Evolutionary conservation across 169 alveolate genomes (phyloP).

Genomic region (Plasmodium fragile): DNA sequence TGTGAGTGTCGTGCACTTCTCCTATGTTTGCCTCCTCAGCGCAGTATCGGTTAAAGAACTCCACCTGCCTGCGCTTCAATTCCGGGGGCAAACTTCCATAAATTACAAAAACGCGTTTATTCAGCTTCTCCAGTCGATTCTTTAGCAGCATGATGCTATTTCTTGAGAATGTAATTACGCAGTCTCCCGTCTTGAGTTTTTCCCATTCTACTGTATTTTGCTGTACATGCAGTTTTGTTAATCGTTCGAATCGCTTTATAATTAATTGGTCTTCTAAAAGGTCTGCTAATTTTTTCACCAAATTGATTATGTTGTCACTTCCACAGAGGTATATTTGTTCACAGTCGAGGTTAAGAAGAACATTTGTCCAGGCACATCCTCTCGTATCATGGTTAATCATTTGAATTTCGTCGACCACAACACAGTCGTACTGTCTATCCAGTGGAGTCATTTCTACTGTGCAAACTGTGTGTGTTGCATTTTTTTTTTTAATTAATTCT

Average conservation of each 20-base stretch:
- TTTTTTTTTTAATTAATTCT: slow-evolving; percentile 77
- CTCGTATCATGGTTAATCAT: slow-evolving; percentile 90
- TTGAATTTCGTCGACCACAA: slow-evolving; percentile 94
- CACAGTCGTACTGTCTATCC: slow-evolving; percentile 87
- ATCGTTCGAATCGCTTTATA: slow-evolving; percentile 76
- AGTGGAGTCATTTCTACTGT: slow-evolving; percentile 92
- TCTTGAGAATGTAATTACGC: slow-evolving; percentile 91
- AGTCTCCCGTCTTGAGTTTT: slow-evolving; percentile 92
- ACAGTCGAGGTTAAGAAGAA: slow-evolving; percentile 89
- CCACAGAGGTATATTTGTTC: slow-evolving; percentile 73
- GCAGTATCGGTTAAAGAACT: slow-evolving; percentile 73
- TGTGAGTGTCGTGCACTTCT: not conserved
- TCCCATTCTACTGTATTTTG: slow-evolving; percentile 77
- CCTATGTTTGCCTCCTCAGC: not conserved
- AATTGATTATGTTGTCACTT: slow-evolving; percentile 31
- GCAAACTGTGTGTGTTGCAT: slow-evolving; percentile 89
- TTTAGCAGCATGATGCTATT: slow-evolving; percentile 80
- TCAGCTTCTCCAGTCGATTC: slow-evolving; percentile 73
- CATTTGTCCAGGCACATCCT: slow-evolving; percentile 94
- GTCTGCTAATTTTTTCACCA: slow-evolving; percentile 28
- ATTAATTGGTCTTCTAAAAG: slow-evolving; percentile 59
- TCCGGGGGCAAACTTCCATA: slow-evolving; percentile 94
- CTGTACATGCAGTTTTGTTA: slow-evolving; percentile 75
- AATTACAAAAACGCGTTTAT: slow-evolving; percentile 84
- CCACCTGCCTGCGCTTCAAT: slow-evolving; percentile 83